Conservation (phyloP, 2,329 filamentous ascomycete species). For the Anthostomella pinea region DNA sequence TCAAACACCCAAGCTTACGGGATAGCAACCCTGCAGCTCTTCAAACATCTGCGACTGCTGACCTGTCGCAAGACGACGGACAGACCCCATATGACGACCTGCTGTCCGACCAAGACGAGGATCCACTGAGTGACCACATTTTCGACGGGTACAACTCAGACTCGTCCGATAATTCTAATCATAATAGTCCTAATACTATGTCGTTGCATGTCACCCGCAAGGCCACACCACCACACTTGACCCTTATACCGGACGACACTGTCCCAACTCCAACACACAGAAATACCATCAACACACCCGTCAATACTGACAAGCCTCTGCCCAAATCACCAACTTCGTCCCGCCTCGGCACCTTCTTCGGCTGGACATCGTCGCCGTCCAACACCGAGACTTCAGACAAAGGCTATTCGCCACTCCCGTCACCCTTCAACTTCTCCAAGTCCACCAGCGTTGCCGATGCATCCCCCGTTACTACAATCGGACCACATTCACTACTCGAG, state of each 20-base stretch:
- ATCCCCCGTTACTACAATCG: conserved; percentile 37
- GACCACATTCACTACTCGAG: conserved; percentile 37
- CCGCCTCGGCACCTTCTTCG: conserved; percentile 51
- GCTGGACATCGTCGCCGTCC: conserved; percentile 50
- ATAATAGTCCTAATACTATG: conserved; percentile 41
- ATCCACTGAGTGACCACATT: conserved; percentile 32
- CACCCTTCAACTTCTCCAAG: conserved; percentile 46
- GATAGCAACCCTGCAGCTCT: conserved; percentile 40
- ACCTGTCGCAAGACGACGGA: conserved; percentile 44
- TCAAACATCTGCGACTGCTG: conserved; percentile 42
- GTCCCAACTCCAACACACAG: conserved; percentile 24
- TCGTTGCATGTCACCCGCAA: conserved; percentile 48
- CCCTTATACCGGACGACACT: conserved; percentile 42
- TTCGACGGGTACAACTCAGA: conserved; percentile 34
- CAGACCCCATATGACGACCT: conserved; percentile 40
- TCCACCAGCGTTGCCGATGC: conserved; percentile 39
- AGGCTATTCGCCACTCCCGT: conserved; percentile 46
- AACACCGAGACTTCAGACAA: conserved; percentile 51
- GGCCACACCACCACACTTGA: conserved; percentile 51
- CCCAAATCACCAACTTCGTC: conserved; percentile 53
- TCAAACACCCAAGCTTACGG: conserved; percentile 24
- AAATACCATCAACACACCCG: conserved; percentile 33
- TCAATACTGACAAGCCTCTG: conserved; percentile 53
- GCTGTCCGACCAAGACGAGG: conserved; percentile 36
- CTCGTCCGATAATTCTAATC: conserved; percentile 36